Conservation (phyloP, 139 green algal species). For the Coelastrella sp. region DNA sequence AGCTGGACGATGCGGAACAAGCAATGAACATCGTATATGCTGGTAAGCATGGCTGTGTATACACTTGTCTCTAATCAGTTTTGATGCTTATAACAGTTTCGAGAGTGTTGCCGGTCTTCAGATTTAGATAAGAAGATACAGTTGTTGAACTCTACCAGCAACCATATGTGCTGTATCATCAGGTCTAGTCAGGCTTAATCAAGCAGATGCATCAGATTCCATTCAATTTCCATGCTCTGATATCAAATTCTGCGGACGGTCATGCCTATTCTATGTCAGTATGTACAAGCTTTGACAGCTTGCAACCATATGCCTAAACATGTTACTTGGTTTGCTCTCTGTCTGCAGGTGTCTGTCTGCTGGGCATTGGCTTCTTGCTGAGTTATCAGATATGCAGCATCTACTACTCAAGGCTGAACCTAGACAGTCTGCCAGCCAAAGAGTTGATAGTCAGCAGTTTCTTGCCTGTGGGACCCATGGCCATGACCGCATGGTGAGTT, state of each 20-base stretch:
- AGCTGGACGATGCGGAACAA: background rate
- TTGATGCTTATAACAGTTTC: too few species aligned
- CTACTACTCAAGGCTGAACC: constrained; percentile 21
- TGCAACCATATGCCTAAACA: background rate
- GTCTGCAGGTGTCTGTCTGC: background rate
- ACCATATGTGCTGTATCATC: too few species aligned
- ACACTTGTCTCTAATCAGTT: too few species aligned
- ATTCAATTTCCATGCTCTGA: too few species aligned
- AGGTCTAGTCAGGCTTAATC: too few species aligned
- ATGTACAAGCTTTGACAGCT: too few species aligned
- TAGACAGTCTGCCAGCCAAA: constrained; percentile 20
- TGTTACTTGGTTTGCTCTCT: background rate
- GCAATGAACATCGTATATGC: background rate
- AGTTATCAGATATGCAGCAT: constrained; percentile 22
- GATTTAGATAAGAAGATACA: too few species aligned
- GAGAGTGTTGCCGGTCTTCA: too few species aligned
- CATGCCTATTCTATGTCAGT: too few species aligned
- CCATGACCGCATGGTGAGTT: constrained; percentile 35
- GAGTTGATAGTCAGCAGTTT: constrained; percentile 36
- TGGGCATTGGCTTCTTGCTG: constrained; percentile 29
- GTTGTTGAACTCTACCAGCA: too few species aligned
- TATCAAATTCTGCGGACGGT: too few species aligned
- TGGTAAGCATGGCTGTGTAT: background rate
- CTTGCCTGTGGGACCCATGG: constrained; percentile 44
- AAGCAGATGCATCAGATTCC: too few species aligned